phyloP scores from a whole-genome alignment of 257 asterid species.

The Plantago elongata region DNA sequence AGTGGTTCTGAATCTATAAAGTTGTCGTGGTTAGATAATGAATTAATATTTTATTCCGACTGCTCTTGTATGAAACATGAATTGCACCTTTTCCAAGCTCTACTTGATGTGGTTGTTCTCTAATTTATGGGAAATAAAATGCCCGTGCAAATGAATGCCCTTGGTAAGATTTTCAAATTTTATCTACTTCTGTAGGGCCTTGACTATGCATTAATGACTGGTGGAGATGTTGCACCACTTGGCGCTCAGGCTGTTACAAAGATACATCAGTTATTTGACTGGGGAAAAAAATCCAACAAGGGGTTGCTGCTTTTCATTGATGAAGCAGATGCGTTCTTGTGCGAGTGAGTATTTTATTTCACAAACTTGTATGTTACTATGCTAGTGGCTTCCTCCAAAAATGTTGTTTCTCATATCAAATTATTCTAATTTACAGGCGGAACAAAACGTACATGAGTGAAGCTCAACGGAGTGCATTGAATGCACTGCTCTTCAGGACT shows the following conservation, averaged over 20 bases:
- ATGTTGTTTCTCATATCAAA: background rate
- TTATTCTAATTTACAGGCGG: slow-evolving; percentile 44
- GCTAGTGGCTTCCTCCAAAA: background rate
- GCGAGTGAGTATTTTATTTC: slow-evolving; percentile 73
- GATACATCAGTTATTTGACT: slow-evolving; percentile 92
- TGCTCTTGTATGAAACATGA: too few relatives aligned
- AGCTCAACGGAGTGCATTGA: slow-evolving; percentile 98
- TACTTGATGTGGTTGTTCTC: too few relatives aligned
- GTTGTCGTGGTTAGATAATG: too few relatives aligned
- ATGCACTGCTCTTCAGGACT: slow-evolving; percentile 84
- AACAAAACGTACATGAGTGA: slow-evolving; percentile 97
- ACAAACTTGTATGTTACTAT: background rate
- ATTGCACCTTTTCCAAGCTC: too few relatives aligned
- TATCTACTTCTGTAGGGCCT: slow-evolving; percentile 57
- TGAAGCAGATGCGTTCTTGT: slow-evolving; percentile 97
- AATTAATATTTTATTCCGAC: too few relatives aligned
- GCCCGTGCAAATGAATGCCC: background rate
- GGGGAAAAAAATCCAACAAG: slow-evolving; percentile 85
- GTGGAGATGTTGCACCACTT: slow-evolving; percentile 95
- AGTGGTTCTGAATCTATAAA: too few relatives aligned
- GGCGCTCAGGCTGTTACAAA: slow-evolving; percentile 97
- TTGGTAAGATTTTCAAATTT: background rate
- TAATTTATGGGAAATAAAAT: too few relatives aligned
- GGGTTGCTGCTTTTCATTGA: slow-evolving; percentile 92
- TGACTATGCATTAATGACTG: slow-evolving; percentile 96